Evolutionary conservation across 495 filamentous ascomycete genomes (phyloP), one percentile per base, ranked within the genome.

Genomic region (Trichoderma orchidacearum): DNA sequence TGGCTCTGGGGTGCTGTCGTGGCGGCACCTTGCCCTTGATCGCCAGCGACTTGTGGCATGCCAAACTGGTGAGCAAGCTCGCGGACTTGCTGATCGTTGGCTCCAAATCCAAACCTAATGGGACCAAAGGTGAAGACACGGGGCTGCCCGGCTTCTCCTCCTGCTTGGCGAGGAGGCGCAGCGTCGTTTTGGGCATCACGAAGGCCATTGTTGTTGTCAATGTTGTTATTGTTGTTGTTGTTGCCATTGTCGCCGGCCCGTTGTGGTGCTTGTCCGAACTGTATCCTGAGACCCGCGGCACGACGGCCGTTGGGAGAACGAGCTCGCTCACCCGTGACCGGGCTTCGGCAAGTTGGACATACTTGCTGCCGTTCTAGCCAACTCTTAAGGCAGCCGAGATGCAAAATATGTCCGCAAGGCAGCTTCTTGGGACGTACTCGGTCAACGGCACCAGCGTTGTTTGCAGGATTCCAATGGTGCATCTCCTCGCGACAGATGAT

Each of bases 361-460:
- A 93, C 90, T 67, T 97, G 94, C 67, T 98, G 93, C 55, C 93
- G 83, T 72, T 97, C 93, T n/a, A 98, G 74, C 93, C 93, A 98
- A 67, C 92, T 94, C 64, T 89, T 85, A 45, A 98, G 80, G 64
- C 93, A 98, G 18, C 89, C 83, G 60, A 95, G 89, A 69, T 98
- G 93, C 30, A 98, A 72, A 50, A 96, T 91, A 67, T 98, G 93
- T 2, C 92, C 91, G 66, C 93, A 98, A 0, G 93, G 93, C 9
- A 98, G 80, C 70, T 94, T 96, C 71, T 97, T 98, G 11, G 94
- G 86, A 41, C 94, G 83, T 29, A 84, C 82, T 34, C 93, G 80
- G 63, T 97, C 90, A 57, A 93, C 85, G 28, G 80, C 72, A 5
- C 61, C 69, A 6, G 62, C 55, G 68, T 74, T 62, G 56, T 64